Evolutionary conservation across 2,329 filamentous ascomycete species (phyloP).

Genomic region (Penicillium sp.): DNA sequence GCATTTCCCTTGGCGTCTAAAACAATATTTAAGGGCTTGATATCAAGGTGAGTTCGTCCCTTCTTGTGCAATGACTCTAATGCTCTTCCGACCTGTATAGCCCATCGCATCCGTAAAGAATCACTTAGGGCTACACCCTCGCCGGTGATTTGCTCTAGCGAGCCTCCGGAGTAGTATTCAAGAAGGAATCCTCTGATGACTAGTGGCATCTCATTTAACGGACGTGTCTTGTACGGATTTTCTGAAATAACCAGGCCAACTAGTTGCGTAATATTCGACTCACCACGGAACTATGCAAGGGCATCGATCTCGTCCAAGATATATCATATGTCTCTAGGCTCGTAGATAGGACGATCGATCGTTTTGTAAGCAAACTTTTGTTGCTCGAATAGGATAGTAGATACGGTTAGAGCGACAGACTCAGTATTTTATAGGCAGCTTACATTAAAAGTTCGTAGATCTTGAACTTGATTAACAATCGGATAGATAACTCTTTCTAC

Average conservation of each 20-base stretch:
- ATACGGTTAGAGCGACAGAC: conserved; percentile 1
- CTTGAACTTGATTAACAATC: not conserved
- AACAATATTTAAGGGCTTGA: too few species aligned
- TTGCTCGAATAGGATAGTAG: not conserved
- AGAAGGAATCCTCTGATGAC: conserved; percentile 19
- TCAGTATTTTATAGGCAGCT: not conserved
- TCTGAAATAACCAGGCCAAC: conserved; percentile 13
- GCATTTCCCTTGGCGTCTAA: too few species aligned
- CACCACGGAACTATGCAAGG: conserved; percentile 12
- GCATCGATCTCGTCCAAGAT: conserved; percentile 17
- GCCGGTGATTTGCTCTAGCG: conserved; percentile 8
- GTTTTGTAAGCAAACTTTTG: conserved; percentile 11
- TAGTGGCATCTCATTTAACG: not conserved
- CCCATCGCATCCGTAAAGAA: conserved; percentile 6
- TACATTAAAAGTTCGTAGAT: not conserved
- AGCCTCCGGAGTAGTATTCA: conserved; percentile 17
- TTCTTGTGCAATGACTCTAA: not conserved
- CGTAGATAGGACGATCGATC: conserved; percentile 16
- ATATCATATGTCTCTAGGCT: conserved; percentile 11
- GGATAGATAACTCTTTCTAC: conserved; percentile 3
- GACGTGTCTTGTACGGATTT: conserved; percentile 5
- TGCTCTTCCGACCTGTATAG: not conserved
- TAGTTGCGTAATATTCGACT: conserved; percentile 18
- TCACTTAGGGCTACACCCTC: not conserved
- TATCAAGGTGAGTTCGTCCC: conserved; percentile 16